Percentiles rank a stretch among this genome's conserved stretches.
Evolutionary conservation across 129 eudicot species (phyloP).

Genomic region (Escallonia herrerae): DNA sequence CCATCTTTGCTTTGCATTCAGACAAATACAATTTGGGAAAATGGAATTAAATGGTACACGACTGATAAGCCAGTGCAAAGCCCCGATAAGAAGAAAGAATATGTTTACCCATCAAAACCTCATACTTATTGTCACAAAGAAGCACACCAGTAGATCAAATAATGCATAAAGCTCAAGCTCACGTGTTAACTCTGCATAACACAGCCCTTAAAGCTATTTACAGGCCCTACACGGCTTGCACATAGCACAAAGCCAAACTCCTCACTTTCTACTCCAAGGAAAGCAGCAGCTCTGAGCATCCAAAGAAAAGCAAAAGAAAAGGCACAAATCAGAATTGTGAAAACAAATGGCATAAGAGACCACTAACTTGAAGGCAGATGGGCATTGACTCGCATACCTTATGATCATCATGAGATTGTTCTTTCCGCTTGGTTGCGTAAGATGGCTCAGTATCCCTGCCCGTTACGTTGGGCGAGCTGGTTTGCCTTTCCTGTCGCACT

Average conservation of each 20-base stretch:
- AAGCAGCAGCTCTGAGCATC: slow-evolving; percentile 27
- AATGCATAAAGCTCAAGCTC: slow-evolving; percentile 20
- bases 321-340: neutral
- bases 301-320: slow-evolving; percentile 9
- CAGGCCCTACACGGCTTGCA: slow-evolving; percentile 16
- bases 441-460: slow-evolving; percentile 26
- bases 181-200: slow-evolving; percentile 22
- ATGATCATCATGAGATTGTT: slow-evolving; percentile 3
- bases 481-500: slow-evolving; percentile 49
- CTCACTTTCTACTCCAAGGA: slow-evolving; percentile 31
- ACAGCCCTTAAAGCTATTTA: slow-evolving; percentile 35
- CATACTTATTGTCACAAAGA: slow-evolving; percentile 20
- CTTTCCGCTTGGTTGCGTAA: slow-evolving; percentile 24
- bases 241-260: slow-evolving; percentile 6
- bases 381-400: slow-evolving; percentile 27
- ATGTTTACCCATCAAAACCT: slow-evolving; percentile 24
- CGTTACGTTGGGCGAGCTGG: slow-evolving; percentile 27
- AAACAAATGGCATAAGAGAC: neutral
- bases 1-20: slow-evolving; percentile 17
- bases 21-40: slow-evolving; percentile 10
- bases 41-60: slow-evolving; percentile 6
- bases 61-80: neutral
- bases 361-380: neutral
- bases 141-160: slow-evolving; percentile 29
- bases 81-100: neutral